These are phyloP conservation scores for Diplodia seriata DNA, from an alignment of 2,329 filamentous ascomycete genomes.

Conservation along the genomic window DNA sequence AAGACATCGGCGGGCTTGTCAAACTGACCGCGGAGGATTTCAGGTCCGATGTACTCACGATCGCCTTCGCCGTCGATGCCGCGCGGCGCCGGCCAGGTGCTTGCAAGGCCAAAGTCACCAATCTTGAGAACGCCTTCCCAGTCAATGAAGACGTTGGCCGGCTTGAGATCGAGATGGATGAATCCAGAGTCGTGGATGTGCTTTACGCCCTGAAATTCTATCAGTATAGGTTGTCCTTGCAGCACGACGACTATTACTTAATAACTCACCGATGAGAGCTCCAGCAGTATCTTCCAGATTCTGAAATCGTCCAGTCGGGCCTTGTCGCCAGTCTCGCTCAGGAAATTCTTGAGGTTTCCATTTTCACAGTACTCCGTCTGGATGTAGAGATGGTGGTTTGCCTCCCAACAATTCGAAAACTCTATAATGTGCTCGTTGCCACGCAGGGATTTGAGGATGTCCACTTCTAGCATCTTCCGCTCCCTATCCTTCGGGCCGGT, in stretches of 20 bases:
- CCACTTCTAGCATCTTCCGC: conserved; percentile 82
- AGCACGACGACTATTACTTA: conserved; percentile 31
- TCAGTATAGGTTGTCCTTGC: conserved; percentile 38
- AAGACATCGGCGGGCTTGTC: conserved; percentile 95
- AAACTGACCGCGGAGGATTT: conserved; percentile 84
- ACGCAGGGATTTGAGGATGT: conserved; percentile 76
- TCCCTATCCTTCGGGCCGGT: conserved; percentile 80
- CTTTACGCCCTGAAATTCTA: conserved; percentile 73
- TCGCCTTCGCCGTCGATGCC: conserved; percentile 91
- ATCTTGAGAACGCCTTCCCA: conserved; percentile 85
- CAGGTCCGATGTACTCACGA: conserved; percentile 93
- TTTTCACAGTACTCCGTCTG: conserved; percentile 98
- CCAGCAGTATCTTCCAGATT: conserved; percentile 96
- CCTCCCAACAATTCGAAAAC: conserved; percentile 87
- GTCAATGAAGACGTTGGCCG: conserved; percentile 81
- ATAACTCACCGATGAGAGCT: conserved; percentile 76
- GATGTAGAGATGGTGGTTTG: conserved; percentile 86
- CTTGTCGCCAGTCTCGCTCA: conserved; percentile 80
- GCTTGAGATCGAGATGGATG: conserved; percentile 85
- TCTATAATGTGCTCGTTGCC: conserved; percentile 85
- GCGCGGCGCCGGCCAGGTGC: conserved; percentile 75
- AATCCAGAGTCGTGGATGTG: conserved; percentile 89
- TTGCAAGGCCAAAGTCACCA: conserved; percentile 84
- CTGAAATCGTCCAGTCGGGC: conserved; percentile 94
- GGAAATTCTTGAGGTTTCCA: conserved; percentile 85